Conservation (phyloP, 1,284 basidiomycete genomes). For the Malassezia yamatoensis region DNA sequence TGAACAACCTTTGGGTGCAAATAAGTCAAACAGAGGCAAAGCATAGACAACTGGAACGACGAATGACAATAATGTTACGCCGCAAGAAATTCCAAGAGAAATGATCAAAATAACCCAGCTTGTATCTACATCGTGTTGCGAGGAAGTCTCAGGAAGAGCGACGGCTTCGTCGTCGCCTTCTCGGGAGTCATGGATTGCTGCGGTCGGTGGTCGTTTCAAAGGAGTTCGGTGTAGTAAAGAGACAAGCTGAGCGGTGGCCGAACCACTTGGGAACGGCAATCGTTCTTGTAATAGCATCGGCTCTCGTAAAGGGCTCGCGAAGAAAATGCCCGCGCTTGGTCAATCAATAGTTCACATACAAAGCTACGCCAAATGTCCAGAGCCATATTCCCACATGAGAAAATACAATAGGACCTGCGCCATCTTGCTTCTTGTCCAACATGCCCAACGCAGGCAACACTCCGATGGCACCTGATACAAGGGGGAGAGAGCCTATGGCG, state of each 20-base stretch:
- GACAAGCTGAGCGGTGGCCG: conserved; percentile 87
- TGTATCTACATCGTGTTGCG: neutral
- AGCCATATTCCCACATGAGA: conserved; percentile 62
- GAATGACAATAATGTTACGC: conserved; percentile 54
- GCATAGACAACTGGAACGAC: conserved; percentile 82
- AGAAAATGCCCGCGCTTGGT: conserved; percentile 61
- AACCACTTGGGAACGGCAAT: conserved; percentile 83
- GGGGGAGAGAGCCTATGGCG: conserved; percentile 65
- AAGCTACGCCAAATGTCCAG: conserved; percentile 80
- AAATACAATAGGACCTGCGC: conserved; percentile 63
- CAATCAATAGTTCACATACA: conserved; percentile 61
- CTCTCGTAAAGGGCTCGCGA: conserved; percentile 81
- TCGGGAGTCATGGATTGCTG: neutral
- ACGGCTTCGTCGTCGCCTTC: conserved; percentile 1
- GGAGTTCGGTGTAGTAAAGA: conserved; percentile 64
- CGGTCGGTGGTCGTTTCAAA: neutral
- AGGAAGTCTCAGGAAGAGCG: neutral
- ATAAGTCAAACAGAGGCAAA: conserved; percentile 76
- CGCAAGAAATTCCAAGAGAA: neutral
- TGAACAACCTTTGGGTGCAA: conserved; percentile 53
- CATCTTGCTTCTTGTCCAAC: conserved; percentile 65
- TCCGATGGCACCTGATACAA: conserved; percentile 75
- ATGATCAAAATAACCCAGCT: neutral
- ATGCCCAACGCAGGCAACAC: conserved; percentile 80
- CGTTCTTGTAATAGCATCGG: conserved; percentile 93